Evolutionary conservation across 495 filamentous ascomycete species (phyloP).

Genomic region (Tuber borchii): DNA sequence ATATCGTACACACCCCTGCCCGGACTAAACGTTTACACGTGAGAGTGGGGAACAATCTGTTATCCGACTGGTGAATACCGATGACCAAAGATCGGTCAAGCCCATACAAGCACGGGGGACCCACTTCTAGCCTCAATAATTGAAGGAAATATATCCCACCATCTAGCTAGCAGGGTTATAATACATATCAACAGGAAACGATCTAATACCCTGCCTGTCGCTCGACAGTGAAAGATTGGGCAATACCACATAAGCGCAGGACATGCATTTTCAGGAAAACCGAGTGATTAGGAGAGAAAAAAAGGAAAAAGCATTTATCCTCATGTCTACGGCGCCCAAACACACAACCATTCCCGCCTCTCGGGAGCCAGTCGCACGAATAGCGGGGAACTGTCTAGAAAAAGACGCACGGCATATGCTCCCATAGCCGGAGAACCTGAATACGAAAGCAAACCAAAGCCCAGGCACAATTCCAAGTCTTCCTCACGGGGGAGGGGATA

Average conservation of each 20-base stretch:
- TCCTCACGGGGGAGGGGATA: background rate
- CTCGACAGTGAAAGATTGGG: background rate
- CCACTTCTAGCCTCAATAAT: background rate
- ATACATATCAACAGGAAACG: background rate
- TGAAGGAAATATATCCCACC: background rate
- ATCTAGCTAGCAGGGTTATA: background rate
- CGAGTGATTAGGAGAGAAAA: background rate
- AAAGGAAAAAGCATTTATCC: background rate
- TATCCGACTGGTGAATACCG: background rate
- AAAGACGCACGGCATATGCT: background rate
- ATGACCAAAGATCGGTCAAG: background rate
- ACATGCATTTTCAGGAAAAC: background rate
- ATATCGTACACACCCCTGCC: background rate
- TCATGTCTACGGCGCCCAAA: background rate
- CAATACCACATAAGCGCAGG: background rate
- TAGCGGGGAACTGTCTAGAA: background rate
- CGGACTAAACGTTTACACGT: background rate
- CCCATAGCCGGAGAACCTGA: background rate
- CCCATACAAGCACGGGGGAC: background rate
- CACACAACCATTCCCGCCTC: background rate
- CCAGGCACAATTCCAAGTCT: background rate
- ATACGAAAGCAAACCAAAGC: background rate
- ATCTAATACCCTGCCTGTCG: background rate
- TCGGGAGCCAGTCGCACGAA: background rate
- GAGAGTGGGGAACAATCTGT: background rate